Percentiles rank a stretch among this genome's conserved stretches.
These are phyloP conservation scores for Phragmites australis DNA, from an alignment of 176 grass and related monocot species.

Conservation along the genomic window DNA sequence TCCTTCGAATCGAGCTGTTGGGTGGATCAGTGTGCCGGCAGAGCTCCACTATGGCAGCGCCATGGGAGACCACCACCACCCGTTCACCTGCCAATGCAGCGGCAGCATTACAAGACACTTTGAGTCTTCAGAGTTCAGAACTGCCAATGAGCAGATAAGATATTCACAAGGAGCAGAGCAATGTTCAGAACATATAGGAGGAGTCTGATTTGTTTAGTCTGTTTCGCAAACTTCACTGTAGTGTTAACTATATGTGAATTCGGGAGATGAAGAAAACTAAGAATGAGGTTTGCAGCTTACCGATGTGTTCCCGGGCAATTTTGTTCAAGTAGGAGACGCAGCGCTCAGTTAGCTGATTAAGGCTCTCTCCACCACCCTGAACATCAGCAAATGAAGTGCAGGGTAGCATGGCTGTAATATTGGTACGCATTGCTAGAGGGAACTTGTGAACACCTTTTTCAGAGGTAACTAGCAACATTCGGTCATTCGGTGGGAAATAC, in stretches of 20 bases:
- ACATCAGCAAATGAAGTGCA: background rate
- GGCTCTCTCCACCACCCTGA: conserved; percentile 83
- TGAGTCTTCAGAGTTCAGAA: background rate
- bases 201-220: background rate
- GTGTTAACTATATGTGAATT: background rate
- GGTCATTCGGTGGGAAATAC: background rate
- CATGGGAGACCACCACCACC: conserved; percentile 61
- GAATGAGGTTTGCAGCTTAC: conserved; percentile 28
- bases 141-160: background rate
- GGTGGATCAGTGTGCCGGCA: conserved; percentile 32
- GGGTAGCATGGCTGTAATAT: background rate
- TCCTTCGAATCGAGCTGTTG: conserved; percentile 17
- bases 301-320: conserved; percentile 58
- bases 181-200: background rate
- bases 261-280: no score
- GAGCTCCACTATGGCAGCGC: conserved; percentile 58
- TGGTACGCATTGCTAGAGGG: no score
- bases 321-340: conserved; percentile 62
- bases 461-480: background rate
- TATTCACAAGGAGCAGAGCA: background rate
- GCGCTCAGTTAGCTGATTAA: conserved; percentile 54
- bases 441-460: background rate
- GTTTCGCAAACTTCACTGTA: background rate
- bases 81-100: conserved; percentile 42
- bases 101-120: background rate